phyloP scores from a whole-genome alignment of 257 asterid species.

The Solanum rostratum region DNA sequence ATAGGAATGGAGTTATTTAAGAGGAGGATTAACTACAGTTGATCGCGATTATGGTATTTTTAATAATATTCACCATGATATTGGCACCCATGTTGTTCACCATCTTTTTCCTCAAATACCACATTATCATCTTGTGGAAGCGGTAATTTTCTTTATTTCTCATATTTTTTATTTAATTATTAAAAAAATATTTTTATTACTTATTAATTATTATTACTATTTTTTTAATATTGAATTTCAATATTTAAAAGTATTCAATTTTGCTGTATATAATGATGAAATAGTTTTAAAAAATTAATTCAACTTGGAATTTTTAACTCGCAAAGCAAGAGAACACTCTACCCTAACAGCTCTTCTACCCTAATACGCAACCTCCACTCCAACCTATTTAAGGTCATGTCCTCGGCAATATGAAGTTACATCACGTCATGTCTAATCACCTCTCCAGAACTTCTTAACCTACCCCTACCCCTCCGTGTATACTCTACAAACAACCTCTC shows the following conservation, averaged over 20 bases:
- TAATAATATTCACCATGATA: constrained; percentile 76
- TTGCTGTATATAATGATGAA: background rate
- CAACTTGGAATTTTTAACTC: background rate
- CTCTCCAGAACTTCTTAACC: no score
- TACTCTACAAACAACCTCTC: no score
- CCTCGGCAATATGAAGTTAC: no score
- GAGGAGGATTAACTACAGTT: constrained; percentile 83
- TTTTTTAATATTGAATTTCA: background rate
- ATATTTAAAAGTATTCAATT: background rate
- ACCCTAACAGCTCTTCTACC: no score
- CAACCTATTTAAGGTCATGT: no score
- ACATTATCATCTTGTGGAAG: constrained; percentile 72
- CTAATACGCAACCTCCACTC: no score
- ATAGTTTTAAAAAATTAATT: background rate
- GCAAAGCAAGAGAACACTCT: no score
- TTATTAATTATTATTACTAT: background rate
- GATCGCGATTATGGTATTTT: constrained; percentile 79
- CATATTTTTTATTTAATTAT: background rate
- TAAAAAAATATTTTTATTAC: background rate
- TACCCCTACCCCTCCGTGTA: no score
- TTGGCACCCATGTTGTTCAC: constrained; percentile 86
- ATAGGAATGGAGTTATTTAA: constrained; percentile 83
- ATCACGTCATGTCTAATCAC: no score
- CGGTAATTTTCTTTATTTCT: constrained; percentile 27
- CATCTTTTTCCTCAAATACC: constrained; percentile 93